Evolutionary conservation across 352 stramenopile genomes (phyloP), one percentile per base, ranked within the genome.

Genomic region (Pythium phragmitis): DNA sequence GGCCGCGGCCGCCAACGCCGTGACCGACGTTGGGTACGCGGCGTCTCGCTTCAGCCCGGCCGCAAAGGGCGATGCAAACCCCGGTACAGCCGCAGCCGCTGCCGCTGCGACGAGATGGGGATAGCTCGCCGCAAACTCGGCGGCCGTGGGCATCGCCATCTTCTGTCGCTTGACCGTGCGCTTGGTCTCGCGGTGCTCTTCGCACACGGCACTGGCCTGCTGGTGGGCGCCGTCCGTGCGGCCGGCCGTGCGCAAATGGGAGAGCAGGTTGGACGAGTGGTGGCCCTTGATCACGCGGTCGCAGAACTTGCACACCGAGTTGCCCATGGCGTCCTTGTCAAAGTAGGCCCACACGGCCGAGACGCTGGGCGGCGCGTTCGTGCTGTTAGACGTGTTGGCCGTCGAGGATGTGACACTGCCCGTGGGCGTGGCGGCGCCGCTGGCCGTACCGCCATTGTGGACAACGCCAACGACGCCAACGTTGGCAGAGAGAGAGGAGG

Each of bases 281-380:
- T 93, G 82, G 50, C 85, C 85, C 68, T 93, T 93, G 70, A 93
- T 91, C 69, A 93, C 80, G 47, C 82, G 82, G 45, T 87, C 75
- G 67, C 85, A 93, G 69, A 93, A 91, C 70, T 93, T 93, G 73
- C 85, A 93, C 45, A 91, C 63, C 19, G 85, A 90, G 72, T 93
- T 91, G 64, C 82, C 82, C 34, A 72, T 68, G 61, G 81, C 53
- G 60, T 91, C 80, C 69, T 91, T 91, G 42, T 89, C 77, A 60
- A 93, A 93, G 68, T 91, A 93, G 28, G 76, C 79, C 85, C 85
- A 93, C n/a, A 93, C 85, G 16, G 85, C 85, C 14, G 82, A 91
- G 19, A 91, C 74, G 63, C 80, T 91, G 57, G 79, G 74, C 0
- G 85, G 77, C 0, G 70, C 75, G 42, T 73, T 80, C 26, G 30